Conservation (phyloP, 2,329 filamentous ascomycete species). For the Botrytis pseudocinerea region DNA sequence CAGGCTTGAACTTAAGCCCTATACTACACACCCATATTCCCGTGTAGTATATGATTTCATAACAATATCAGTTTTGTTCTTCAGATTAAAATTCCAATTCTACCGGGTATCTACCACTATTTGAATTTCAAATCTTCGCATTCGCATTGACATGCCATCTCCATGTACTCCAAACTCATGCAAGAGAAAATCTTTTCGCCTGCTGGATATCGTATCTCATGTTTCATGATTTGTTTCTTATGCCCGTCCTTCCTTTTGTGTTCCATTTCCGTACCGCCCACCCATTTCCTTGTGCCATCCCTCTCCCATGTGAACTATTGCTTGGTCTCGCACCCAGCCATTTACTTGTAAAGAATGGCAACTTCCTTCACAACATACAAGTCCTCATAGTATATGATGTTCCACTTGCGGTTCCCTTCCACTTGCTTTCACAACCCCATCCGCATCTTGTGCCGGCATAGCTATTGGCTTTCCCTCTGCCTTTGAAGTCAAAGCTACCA, state of each 20-base stretch:
- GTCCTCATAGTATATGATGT: conserved; percentile 15
- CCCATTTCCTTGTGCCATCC: not conserved
- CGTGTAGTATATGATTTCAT: not conserved
- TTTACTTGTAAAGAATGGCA: not conserved
- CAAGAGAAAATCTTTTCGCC: not conserved
- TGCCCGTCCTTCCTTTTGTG: not conserved
- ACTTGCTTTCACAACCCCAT: conserved; percentile 37
- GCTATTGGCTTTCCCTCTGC: conserved; percentile 46
- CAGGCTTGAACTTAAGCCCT: not conserved
- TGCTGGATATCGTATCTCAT: not conserved
- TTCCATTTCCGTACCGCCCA: not conserved
- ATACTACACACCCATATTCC: not conserved
- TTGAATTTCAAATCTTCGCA: not conserved
- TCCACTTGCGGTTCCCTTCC: conserved; percentile 32
- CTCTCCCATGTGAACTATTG: not conserved
- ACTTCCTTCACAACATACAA: not conserved
- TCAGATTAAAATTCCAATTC: not conserved
- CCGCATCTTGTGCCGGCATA: conserved; percentile 32
- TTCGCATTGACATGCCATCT: not conserved
- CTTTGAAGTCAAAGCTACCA: conserved; percentile 55
- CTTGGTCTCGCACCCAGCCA: not conserved
- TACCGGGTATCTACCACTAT: conserved; percentile 14
- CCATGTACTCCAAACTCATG: conserved; percentile 4
- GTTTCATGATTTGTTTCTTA: not conserved
- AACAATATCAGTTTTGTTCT: not conserved